A percentile compares a stretch with the other conserved stretches of the same genome.
Conservation (phyloP, 768 basidiomycete species). For the Lentinula raphanica region DNA sequence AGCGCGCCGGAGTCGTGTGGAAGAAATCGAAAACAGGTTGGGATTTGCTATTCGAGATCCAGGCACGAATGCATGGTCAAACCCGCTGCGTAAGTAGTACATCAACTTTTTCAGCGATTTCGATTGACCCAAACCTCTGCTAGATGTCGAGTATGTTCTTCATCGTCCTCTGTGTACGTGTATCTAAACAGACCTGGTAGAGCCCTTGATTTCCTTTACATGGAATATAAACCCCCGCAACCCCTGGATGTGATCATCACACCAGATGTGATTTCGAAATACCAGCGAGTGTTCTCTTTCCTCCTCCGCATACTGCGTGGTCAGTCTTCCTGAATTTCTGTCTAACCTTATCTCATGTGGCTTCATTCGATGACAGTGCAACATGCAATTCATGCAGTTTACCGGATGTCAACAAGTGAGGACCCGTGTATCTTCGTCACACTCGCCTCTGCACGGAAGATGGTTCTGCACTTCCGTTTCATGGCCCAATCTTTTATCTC, state of each 20-base stretch:
- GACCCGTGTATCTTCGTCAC: constrained; percentile 54
- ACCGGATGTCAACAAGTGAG: constrained; percentile 50
- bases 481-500: constrained; percentile 65
- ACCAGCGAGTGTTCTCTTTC: constrained; percentile 78
- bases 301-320: constrained; percentile 77
- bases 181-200: constrained; percentile 28
- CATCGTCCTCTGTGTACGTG: no score
- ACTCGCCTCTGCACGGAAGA: constrained; percentile 42
- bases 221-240: constrained; percentile 86
- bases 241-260: constrained; percentile 72
- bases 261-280: constrained; percentile 69
- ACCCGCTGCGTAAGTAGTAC: constrained; percentile 70
- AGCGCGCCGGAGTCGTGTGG: constrained; percentile 29
- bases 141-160: constrained; percentile 30
- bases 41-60: constrained; percentile 80
- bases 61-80: constrained; percentile 69
- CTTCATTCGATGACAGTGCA: constrained; percentile 48
- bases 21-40: constrained; percentile 70
- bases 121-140: not conserved
- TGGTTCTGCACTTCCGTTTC: constrained; percentile 69
- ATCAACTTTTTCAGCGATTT: not conserved
- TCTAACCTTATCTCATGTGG: not conserved
- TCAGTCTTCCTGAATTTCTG: constrained; percentile 23
- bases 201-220: constrained; percentile 84
- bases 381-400: constrained; percentile 58